Base-by-base conservation (phyloP, 495 filamentous ascomycete species). In the Podospora sp. region DNA sequence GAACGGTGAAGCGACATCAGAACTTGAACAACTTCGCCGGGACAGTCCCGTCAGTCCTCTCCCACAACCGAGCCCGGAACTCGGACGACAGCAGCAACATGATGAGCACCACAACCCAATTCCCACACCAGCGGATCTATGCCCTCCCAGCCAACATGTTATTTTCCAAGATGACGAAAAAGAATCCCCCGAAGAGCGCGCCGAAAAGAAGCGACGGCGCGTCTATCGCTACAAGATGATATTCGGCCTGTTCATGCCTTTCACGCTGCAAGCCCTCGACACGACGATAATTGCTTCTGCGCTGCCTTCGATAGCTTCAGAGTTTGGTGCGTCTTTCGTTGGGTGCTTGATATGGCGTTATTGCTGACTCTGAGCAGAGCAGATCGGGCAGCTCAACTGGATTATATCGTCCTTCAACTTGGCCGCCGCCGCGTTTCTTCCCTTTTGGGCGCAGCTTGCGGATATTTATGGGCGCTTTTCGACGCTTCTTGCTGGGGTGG, bases 371-470 rank as follows among this genome's bases (percentile, higher is more conserved):
- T 2, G 6, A 24, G 24, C 56, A 87, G 86, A 82, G 65, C 72
- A 85, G 68, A 75, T 88, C 33, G 74, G 78, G 20, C 83, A 88
- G 66, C 76, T 88, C 8, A 89, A 87, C 70, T 89, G 87, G 86
- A 88, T 89, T 70, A 81, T 89, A 58, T 85, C 87, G 0, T 77
- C 86, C 20, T 89, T 86, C 74, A 88, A 83, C 66, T 78, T 90
- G 5, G 86, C 85, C n/a, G 82, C 84, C 0, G 82, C 86, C 16
- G 80, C 86, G 20, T 88, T 89, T 71, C 85, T 88, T 6, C 87
- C 87, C n/a, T 79, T 83, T 65, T 88, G 83, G 73, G 86, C 83
- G 18, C 87, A 89, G 68, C 76, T 86, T 35, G 77, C 85, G 52
- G 86, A 89, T 67, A 77, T 89, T 46, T 88, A 86, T 67, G 87